Evolutionary conservation across 257 asterid species (phyloP), one percentile per base, ranked within the genome.

Genomic region (Gentiana dahurica): DNA sequence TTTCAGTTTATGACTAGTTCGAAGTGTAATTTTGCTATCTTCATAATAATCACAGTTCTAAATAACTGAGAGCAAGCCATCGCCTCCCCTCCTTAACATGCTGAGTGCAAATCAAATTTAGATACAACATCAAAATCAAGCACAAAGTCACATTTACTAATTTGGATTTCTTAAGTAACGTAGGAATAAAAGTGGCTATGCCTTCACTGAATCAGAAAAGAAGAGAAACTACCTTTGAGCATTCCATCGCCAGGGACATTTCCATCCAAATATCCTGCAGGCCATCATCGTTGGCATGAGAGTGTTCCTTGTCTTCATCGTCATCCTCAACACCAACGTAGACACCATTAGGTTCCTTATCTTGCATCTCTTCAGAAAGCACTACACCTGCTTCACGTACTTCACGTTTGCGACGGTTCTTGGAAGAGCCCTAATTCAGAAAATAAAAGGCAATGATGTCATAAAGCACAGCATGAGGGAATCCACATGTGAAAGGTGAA

Each of bases 191-290:
- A 12, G 15, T 11, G 48, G 6, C 13, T 43, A 3, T 44, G 50
- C n/a, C 41, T 3, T 58, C n/a, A 39, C 4, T 9, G 37, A 38
- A 54, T 41, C 33, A 54, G 36, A 41, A 44, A 15, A 52, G 53
- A 45, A 67, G 62, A 39, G 45, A 73, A 66, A 61, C 55, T 75
- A 91, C 98, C 98, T 91, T 87, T 57, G 95, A 79, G 79, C 71
- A 70, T 76, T 87, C 98, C 34, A 87, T 55, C 32, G 88, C 94
- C 68, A 81, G 73, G 33, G 68, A 62, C 96, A 90, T 84, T 68
- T 82, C 81, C 54, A 75, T 79, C 98, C 98, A 91, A 49, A 87
- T 85, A 68, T 81, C 95, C 63, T 72, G 83, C 51, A 87, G 70
- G 50, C 90, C 93, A 68, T 91, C 96, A 55, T 74, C 65, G 68